Conservation (phyloP, 2,329 filamentous ascomycete genomes). For the Remersonia thermophila region DNA sequence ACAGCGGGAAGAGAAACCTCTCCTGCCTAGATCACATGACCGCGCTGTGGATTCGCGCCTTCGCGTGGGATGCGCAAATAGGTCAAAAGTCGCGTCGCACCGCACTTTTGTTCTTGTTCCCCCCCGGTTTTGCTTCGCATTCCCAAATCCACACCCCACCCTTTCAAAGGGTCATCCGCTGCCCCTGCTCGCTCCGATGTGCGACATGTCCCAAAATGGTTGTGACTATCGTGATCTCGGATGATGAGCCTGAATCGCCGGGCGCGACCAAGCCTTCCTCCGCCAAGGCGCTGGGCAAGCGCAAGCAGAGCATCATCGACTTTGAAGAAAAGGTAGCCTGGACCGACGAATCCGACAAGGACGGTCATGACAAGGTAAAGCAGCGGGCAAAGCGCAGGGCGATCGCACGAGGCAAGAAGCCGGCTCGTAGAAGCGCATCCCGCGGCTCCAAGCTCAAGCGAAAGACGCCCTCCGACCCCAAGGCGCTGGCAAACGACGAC, state of each 20-base stretch:
- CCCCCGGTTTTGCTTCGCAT: too few species aligned
- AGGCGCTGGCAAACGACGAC: constrained; percentile 1
- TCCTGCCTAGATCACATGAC: constrained; percentile 9
- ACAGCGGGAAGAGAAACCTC: too few species aligned
- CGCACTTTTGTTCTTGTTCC: too few species aligned
- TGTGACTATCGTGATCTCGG: constrained; percentile 11
- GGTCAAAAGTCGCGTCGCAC: background rate
- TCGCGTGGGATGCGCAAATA: too few species aligned
- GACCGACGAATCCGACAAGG: constrained; percentile 48
- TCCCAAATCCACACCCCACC: background rate
- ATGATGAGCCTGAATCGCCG: constrained; percentile 14
- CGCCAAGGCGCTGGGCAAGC: constrained; percentile 22
- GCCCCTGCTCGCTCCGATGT: constrained; percentile 4
- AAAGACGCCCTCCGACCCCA: background rate
- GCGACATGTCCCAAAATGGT: constrained; percentile 8
- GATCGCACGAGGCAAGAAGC: constrained; percentile 27
- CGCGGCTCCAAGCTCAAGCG: background rate
- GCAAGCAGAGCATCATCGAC: constrained; percentile 25
- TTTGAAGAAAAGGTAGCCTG: constrained; percentile 35
- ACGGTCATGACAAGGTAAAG: constrained; percentile 46
- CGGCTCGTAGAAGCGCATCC: background rate
- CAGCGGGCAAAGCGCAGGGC: constrained; percentile 28
- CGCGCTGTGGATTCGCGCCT: constrained; percentile 8
- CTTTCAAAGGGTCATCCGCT: too few species aligned
- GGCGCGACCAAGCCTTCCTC: background rate